phyloP scores from a whole-genome alignment of 495 filamentous ascomycete genomes.

The Penicillium fimorum region DNA sequence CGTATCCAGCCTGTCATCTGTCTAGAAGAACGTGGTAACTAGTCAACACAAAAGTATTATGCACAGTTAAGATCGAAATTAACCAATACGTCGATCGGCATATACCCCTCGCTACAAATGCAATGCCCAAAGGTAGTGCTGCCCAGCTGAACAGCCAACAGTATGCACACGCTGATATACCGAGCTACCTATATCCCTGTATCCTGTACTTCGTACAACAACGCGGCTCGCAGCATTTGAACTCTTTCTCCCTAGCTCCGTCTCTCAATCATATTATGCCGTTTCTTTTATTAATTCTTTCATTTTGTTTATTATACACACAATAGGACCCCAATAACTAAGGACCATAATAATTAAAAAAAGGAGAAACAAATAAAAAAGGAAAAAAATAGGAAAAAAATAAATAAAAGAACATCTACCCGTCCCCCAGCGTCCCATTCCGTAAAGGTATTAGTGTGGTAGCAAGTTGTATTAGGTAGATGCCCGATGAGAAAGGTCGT shows the following conservation, averaged over 20 bases:
- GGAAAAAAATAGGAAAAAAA: background rate
- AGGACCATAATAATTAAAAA: background rate
- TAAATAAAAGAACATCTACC: background rate
- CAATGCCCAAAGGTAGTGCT: conserved; percentile 5
- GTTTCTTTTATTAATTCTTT: conserved; percentile 2
- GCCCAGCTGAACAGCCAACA: conserved; percentile 1
- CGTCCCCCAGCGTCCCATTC: background rate
- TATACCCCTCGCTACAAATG: background rate
- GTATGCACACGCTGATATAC: background rate
- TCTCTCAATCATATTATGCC: conserved; percentile 2
- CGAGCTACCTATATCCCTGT: background rate
- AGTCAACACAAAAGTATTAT: conserved; percentile 3
- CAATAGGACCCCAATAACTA: background rate
- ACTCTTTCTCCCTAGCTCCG: background rate
- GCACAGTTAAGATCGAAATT: background rate
- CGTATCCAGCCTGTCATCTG: background rate
- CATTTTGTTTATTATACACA: background rate
- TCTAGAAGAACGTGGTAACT: background rate
- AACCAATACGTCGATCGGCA: background rate
- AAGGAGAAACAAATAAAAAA: background rate
- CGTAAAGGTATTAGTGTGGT: background rate
- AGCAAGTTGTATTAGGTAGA: background rate
- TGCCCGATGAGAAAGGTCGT: background rate
- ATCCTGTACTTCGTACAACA: background rate
- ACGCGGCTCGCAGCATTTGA: background rate